A percentile compares a stretch with the other conserved stretches of the same genome.
Evolutionary conservation across 805 yeast species (phyloP).

Genomic region (Pichia kluyveri): DNA sequence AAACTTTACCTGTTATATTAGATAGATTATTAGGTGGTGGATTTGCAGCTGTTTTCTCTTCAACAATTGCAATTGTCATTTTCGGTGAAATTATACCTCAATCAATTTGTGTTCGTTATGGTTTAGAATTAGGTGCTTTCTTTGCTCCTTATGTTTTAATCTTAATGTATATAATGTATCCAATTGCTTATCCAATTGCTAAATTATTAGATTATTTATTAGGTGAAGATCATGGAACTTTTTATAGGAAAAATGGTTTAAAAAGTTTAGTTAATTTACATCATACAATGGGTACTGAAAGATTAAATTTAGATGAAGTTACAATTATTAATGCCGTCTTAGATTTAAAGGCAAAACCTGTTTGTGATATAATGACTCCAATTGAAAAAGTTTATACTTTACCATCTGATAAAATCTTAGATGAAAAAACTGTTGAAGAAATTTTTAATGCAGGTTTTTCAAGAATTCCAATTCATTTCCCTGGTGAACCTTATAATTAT

Average conservation of each 20-base stretch:
- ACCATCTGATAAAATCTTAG: slow-evolving; percentile 72
- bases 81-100: slow-evolving; percentile 98
- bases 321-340: slow-evolving; percentile 90
- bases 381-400: slow-evolving; percentile 82
- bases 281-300: slow-evolving; percentile 89
- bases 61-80: slow-evolving; percentile 88
- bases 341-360: slow-evolving; percentile 87
- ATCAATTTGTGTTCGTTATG: slow-evolving; percentile 85
- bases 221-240: slow-evolving; percentile 95
- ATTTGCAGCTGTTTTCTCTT: slow-evolving; percentile 88
- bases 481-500: slow-evolving; percentile 81
- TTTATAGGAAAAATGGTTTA: slow-evolving; percentile 85
- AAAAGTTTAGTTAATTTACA: slow-evolving; percentile 91
- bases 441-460: slow-evolving; percentile 92
- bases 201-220: slow-evolving; percentile 66
- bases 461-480: slow-evolving; percentile 87
- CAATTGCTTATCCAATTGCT: slow-evolving; percentile 88
- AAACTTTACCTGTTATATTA: slow-evolving; percentile 86
- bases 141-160: slow-evolving; percentile 81
- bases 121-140: slow-evolving; percentile 81
- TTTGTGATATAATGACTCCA: slow-evolving; percentile 87
- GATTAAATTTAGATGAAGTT: slow-evolving; percentile 90
- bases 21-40: slow-evolving; percentile 95
- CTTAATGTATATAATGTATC: slow-evolving; percentile 85
- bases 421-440: slow-evolving; percentile 78